Evolutionary conservation across 148 eudicot genomes (phyloP), one percentile per base, ranked within the genome.

Genomic region (Camellia lanceoleosa): DNA sequence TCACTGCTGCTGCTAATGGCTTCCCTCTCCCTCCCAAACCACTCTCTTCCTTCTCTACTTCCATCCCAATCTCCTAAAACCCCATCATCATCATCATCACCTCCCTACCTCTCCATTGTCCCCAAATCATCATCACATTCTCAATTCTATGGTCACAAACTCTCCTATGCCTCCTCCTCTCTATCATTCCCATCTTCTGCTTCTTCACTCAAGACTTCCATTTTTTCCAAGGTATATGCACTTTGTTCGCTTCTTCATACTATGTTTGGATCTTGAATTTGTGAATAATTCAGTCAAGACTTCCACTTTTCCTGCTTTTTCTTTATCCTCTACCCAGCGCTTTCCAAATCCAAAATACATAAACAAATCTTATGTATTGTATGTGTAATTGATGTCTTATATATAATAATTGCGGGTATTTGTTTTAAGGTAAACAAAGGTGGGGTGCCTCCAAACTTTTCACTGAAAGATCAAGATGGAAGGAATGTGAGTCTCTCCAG

Each of bases 391-490:
- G 52, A 5, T 49, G 52, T 49, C 0, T 30, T 30, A 30, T 1
- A 30, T 30, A 30, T 30, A 30, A 30, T 1, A 30, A 30, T 30
- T 49, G 52, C 18, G 68, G 43, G 43, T 3, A 49, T 49, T 4
- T 49, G 52, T 49, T 72, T 77, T 68, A 78, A 96, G 99, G 93
- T 94, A 70, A 85, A 82, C 67, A 92, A 97, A 84, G 99, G 99
- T 7, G 82, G 86, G 42, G 75, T 77, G 77, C 86, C 95, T 54
- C 99, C 99, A n/a, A 73, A 87, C 75, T 91, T 97, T 59, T 85
- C 80, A 14, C 87, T 97, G 91, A 97, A 89, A 80, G 97, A 97
- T 86, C 98, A 97, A 89, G 91, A 92, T 79, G 99, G 99, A 3
- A 97, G 58, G 77, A 84, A 49, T 87, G 94, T 97, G 82, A 97